These are phyloP conservation scores for Termitomyces heimii DNA, from an alignment of 768 basidiomycete species.

Conservation along the genomic window DNA sequence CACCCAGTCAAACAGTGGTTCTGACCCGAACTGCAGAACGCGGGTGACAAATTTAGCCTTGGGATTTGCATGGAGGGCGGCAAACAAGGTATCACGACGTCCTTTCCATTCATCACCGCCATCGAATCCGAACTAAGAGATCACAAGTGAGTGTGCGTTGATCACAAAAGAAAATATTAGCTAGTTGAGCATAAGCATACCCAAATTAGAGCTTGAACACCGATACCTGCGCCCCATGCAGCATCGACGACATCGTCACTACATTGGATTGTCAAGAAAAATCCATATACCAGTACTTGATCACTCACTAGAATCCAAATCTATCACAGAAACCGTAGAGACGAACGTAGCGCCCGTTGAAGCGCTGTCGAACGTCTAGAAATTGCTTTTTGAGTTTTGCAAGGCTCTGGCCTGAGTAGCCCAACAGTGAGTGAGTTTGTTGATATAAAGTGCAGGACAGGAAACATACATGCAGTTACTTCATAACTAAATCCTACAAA, in stretches of 20 bases:
- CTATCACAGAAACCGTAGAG: constrained; percentile 43
- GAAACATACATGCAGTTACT: constrained; percentile 46
- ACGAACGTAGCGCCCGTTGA: constrained; percentile 64
- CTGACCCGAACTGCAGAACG: constrained; percentile 65
- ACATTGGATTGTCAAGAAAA: background rate
- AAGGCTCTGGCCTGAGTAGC: constrained; percentile 48
- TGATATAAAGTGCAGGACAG: background rate
- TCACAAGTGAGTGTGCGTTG: background rate
- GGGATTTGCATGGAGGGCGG: constrained; percentile 48
- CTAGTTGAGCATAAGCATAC: constrained; percentile 34
- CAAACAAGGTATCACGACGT: constrained; percentile 47
- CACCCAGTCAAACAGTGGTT: constrained; percentile 58
- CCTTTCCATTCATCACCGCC: constrained; percentile 43
- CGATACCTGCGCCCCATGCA: constrained; percentile 62
- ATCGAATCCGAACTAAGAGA: constrained; percentile 41
- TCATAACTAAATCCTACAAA: constrained; percentile 80
- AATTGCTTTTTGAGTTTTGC: constrained; percentile 49
- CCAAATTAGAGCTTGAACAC: constrained; percentile 73
- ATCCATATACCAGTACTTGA: background rate
- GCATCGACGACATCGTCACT: constrained; percentile 59
- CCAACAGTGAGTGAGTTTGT: background rate
- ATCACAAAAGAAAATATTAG: background rate
- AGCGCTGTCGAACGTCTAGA: constrained; percentile 48
- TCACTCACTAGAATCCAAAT: constrained; percentile 38
- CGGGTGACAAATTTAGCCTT: constrained; percentile 63